Evolutionary conservation across 192 early-diverging fungal genomes (phyloP).

Genomic region (Haplosporangium gracile): DNA sequence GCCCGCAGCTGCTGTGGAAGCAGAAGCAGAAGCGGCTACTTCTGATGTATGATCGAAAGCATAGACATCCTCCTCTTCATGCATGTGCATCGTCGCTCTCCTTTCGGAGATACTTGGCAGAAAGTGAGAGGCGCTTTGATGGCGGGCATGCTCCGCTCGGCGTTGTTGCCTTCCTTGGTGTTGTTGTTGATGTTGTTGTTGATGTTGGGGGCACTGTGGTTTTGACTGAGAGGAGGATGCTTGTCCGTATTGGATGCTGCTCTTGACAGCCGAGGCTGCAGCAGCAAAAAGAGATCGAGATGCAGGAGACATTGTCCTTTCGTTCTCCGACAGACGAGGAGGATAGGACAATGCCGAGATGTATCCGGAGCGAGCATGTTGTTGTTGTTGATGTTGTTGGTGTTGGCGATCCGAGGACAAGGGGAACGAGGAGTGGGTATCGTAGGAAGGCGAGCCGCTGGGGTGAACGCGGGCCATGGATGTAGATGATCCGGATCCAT

Average conservation of each 20-base stretch:
- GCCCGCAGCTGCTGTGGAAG: not conserved
- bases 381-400: constrained; percentile 9
- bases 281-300: constrained; percentile 24
- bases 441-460: constrained; percentile 28
- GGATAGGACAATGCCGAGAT: constrained; percentile 11
- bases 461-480: constrained; percentile 44
- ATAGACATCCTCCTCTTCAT: constrained; percentile 10
- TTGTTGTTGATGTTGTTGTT: constrained; percentile 7
- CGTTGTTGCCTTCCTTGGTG: constrained; percentile 8
- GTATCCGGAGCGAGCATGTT: constrained; percentile 7
- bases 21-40: not conserved
- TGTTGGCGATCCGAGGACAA: constrained; percentile 18
- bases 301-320: constrained; percentile 27
- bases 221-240: not conserved
- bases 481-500: constrained; percentile 20
- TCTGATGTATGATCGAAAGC: not conserved
- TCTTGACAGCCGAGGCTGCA: constrained; percentile 18
- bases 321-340: constrained; percentile 34
- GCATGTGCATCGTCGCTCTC: constrained; percentile 10
- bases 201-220: constrained; percentile 5
- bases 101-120: constrained; percentile 37
- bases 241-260: constrained; percentile 12
- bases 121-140: not conserved
- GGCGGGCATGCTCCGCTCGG: constrained; percentile 1
- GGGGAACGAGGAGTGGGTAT: constrained; percentile 7